Evolutionary conservation across 768 basidiomycete species (phyloP), one percentile per base, ranked within the genome.

Genomic region (Austroboletus festivus): DNA sequence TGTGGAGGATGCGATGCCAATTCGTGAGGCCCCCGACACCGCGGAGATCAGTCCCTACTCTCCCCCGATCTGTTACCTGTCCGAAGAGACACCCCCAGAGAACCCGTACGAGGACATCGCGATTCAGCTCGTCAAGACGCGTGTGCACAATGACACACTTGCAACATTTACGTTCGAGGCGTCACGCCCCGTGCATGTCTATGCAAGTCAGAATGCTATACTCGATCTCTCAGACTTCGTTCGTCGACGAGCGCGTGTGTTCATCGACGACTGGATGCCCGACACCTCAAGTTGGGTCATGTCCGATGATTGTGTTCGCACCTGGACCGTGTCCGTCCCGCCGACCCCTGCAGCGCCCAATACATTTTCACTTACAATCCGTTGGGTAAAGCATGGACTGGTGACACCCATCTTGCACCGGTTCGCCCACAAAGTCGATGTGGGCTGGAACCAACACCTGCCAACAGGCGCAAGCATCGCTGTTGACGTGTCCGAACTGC

Each of bases 271-370:
- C 3, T 71, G 71, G 26, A 46, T 56, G 11, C 68, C 72, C 12
- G 42, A 44, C 21, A 73, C 75, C 1, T 10, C 31, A 10, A 13
- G 31, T 4, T 72, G 65, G 18, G 68, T 71, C 11, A 65, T 79
- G 16, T 81, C 81, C 55, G 82, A 83, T 58, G 81, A 85, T 54
- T 74, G 79, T 42, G 75, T 85, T 13, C 77, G 82, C 11, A 83
- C 82, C 4, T 85, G 81, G 81, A 83, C 82, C 0, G 70, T 83
- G 16, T 82, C 82, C 2, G 41, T 60, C 11, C 54, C 38, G 24
- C 60, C 61, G 16, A 54, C 61, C 2, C 31, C 44, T 8, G 23
- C 42, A 20, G 47, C 52, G 1, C 54, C 55, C 2, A 3, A 38
- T 2, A 49, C 22, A 0, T 76, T 77, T 59, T 62, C 72, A 15